phyloP scores from a whole-genome alignment of 2,329 filamentous ascomycete species.

The Claviceps lovelessii region DNA sequence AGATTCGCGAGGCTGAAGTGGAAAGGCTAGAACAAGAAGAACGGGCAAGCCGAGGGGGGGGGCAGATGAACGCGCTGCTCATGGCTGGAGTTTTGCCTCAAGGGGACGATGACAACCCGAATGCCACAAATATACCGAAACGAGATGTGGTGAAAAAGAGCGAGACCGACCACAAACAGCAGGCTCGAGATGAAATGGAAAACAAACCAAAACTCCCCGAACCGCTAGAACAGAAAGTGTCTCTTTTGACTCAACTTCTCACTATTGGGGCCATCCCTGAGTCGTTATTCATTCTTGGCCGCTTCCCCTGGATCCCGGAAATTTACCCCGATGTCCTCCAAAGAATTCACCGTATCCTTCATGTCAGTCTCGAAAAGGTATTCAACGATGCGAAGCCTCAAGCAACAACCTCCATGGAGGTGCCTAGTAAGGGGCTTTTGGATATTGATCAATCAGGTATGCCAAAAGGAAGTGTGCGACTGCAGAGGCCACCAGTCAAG shows the following conservation, averaged over 20 bases:
- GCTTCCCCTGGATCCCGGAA: constrained; percentile 85
- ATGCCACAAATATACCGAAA: constrained; percentile 23
- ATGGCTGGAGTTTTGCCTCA: constrained; percentile 67
- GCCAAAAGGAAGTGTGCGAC: constrained; percentile 53
- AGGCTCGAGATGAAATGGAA: constrained; percentile 26
- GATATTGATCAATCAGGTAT: constrained; percentile 50
- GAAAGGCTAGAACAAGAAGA: constrained; percentile 71
- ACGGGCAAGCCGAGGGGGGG: constrained; percentile 53
- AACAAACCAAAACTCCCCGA: constrained; percentile 46
- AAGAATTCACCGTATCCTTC: constrained; percentile 69
- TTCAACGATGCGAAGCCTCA: constrained; percentile 32
- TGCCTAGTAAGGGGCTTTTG: constrained; percentile 30
- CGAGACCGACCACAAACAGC: constrained; percentile 37
- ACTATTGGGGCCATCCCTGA: constrained; percentile 88
- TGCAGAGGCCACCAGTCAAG: constrained; percentile 43
- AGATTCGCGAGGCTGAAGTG: constrained; percentile 52
- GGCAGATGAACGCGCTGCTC: constrained; percentile 67
- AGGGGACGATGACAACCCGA: constrained; percentile 54
- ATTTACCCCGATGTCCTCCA: constrained; percentile 68
- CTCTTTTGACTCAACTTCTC: constrained; percentile 69
- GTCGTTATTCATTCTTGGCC: constrained; percentile 78
- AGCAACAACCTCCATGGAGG: constrained; percentile 16
- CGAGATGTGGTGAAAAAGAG: constrained; percentile 39
- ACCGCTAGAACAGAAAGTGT: constrained; percentile 75
- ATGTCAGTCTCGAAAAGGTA: constrained; percentile 68